Base-by-base conservation (phyloP, 176 grass and related monocot genomes). In the Bolboschoenus planiculmis region DNA sequence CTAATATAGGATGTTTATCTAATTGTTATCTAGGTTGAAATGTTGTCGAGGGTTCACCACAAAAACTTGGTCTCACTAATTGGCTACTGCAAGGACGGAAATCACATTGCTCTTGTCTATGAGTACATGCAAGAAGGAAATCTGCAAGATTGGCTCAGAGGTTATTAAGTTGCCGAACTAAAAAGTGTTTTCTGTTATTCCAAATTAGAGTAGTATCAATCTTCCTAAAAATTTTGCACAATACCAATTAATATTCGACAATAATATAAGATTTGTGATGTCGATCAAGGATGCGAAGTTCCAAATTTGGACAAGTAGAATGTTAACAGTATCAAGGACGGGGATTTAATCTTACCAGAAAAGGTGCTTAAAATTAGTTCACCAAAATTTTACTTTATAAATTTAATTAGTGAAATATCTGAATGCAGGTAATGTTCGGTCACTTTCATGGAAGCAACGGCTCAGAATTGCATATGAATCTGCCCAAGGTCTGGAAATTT, bases 391-490 rank as follows among this genome's bases (percentile, higher is more conserved):
- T 4, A 31, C 64, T 21, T 68, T 2, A n/a, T n/a, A 53, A 54
- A 30, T 29, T 33, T 78, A 54, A 20, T 29, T 8, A 14, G 15
- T 79, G 16, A 58, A 47, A 53, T 47, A 73, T 73, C 39, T 47
- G 40, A 47, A 44, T 73, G 23, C 55, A 56, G 43, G 81, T 16
- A 62, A 30, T 9, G 43, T 9, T 15, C 27, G 4, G 24, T 34
- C 85, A 3, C 61, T 90, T 23, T 56, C 50, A 44, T 87, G 85
- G 85, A 56, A 29, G 23, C 80, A 87, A 64, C 57, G 82, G 0
- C 6, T 91, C 47, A 27, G 21, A 15, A 91, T 91, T 16, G 82
- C 66, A 47, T 54, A 55, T 44, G 65, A 84, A 76, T 54, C 82
- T 58, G 50, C 82, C 53, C 50, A 60, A 84, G 82, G 66, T 84